Evolutionary conservation across 2,329 filamentous ascomycete species (phyloP).

Genomic region (Camptophora hylomeconis): DNA sequence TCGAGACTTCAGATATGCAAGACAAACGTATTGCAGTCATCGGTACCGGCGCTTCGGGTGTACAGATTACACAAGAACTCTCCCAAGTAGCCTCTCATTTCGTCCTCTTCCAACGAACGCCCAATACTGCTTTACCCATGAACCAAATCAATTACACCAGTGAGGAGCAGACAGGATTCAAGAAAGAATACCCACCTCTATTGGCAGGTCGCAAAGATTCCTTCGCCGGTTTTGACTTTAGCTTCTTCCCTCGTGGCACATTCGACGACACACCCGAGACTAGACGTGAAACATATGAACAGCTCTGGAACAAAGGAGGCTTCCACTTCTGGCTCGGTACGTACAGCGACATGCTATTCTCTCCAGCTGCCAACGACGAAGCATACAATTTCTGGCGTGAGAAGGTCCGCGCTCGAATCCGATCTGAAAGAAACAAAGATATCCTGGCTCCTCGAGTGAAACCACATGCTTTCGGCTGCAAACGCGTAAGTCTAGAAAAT

Average conservation of each 20-base stretch:
- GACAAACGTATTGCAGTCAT: slow-evolving; percentile 51
- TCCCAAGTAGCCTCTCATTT: slow-evolving; percentile 39
- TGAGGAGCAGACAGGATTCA: slow-evolving; percentile 33
- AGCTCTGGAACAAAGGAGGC: slow-evolving; percentile 38
- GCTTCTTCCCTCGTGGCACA: slow-evolving; percentile 35
- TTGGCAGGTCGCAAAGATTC: slow-evolving; percentile 4
- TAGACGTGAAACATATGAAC: slow-evolving; percentile 34
- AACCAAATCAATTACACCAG: slow-evolving; percentile 32
- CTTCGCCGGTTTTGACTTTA: slow-evolving; percentile 31
- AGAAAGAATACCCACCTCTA: slow-evolving; percentile 6
- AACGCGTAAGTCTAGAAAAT: slow-evolving; percentile 36
- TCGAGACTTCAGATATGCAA: slow-evolving; percentile 42
- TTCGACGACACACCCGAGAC: slow-evolving; percentile 8
- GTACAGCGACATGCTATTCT: slow-evolving; percentile 40
- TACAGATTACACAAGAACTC: slow-evolving; percentile 52
- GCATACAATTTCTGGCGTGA: slow-evolving; percentile 43
- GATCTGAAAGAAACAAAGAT: slow-evolving; percentile 37
- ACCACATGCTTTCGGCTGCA: slow-evolving; percentile 42
- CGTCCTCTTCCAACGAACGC: slow-evolving; percentile 46
- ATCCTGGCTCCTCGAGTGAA: slow-evolving; percentile 39
- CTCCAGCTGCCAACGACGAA: slow-evolving; percentile 35
- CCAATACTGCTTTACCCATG: slow-evolving; percentile 53
- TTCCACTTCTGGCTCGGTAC: slow-evolving; percentile 38
- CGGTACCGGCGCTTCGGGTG: slow-evolving; percentile 51
- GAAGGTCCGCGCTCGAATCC: slow-evolving; percentile 38